phyloP scores from a whole-genome alignment of 2,329 filamentous ascomycete genomes.

The Aureobasidium leucospermi region DNA sequence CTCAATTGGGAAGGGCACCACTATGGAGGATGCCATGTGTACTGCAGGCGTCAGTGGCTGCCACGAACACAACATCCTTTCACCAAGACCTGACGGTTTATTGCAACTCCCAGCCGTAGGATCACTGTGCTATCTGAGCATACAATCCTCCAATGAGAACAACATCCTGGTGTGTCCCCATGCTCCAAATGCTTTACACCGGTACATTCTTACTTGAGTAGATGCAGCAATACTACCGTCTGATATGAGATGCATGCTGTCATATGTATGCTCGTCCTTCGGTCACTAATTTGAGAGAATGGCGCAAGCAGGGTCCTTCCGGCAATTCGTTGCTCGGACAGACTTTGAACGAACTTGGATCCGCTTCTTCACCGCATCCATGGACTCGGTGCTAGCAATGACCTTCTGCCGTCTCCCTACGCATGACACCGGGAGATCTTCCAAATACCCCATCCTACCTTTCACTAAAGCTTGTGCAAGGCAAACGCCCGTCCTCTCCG shows the following conservation, averaged over 20 bases:
- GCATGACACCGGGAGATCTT: background rate
- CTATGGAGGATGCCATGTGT: background rate
- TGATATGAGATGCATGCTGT: background rate
- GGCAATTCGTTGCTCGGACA: background rate
- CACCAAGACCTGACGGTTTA: background rate
- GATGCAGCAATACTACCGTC: background rate
- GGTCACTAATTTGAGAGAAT: background rate
- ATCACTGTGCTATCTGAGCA: background rate
- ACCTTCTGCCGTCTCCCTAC: background rate
- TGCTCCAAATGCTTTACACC: background rate
- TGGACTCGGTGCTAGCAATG: background rate
- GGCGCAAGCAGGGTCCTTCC: conserved; percentile 2
- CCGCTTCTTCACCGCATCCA: conserved; percentile 4
- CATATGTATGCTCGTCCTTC: background rate
- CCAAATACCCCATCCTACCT: background rate
- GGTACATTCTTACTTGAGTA: background rate
- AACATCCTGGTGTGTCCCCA: background rate
- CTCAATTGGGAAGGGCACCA: background rate
- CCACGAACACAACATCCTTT: background rate
- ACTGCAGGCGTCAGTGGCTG: conserved; percentile 7
- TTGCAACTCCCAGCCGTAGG: background rate
- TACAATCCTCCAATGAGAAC: background rate
- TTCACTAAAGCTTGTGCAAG: background rate
- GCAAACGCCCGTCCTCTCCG: background rate
- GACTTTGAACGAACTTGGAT: background rate